These are phyloP conservation scores for Penicillium flavigenum DNA, from an alignment of 495 filamentous ascomycete genomes.

Conservation along the genomic window DNA sequence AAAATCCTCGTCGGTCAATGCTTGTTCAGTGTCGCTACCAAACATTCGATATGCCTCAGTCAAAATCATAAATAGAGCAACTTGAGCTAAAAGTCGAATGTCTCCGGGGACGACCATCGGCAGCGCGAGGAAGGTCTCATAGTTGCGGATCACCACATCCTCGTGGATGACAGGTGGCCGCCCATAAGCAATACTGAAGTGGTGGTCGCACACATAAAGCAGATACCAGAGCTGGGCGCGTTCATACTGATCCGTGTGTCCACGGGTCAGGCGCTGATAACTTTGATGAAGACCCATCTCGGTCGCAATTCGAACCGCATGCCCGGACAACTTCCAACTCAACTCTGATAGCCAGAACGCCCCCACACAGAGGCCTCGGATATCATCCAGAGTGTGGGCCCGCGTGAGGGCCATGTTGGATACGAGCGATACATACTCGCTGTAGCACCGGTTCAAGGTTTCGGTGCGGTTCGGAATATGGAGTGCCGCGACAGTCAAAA, in stretches of 20 bases:
- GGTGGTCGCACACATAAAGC: constrained; percentile 57
- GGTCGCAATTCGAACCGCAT: constrained; percentile 55
- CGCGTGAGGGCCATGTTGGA: constrained; percentile 52
- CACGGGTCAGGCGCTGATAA: constrained; percentile 48
- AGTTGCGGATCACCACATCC: constrained; percentile 50
- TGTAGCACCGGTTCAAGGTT: constrained; percentile 51
- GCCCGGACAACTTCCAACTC: constrained; percentile 55
- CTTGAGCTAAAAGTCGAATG: constrained; percentile 54
- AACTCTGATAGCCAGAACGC: constrained; percentile 56
- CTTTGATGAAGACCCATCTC: constrained; percentile 54
- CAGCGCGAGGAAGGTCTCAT: constrained; percentile 51
- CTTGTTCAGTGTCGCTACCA: constrained; percentile 54
- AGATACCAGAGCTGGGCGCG: constrained; percentile 52
- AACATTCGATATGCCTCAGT: constrained; percentile 58
- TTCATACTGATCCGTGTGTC: constrained; percentile 50
- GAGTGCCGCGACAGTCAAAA: constrained; percentile 53
- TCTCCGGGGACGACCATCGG: constrained; percentile 51
- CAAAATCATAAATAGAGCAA: constrained; percentile 57
- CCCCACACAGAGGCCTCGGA: constrained; percentile 52
- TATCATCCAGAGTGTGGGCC: constrained; percentile 50
- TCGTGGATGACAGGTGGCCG: constrained; percentile 56
- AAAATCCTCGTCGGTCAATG: constrained; percentile 54
- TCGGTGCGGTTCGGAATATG: constrained; percentile 52
- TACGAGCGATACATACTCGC: constrained; percentile 53
- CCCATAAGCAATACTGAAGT: constrained; percentile 56